Base-by-base conservation (phyloP, 441 rosid species). In the Gossypium schwendimanii region DNA sequence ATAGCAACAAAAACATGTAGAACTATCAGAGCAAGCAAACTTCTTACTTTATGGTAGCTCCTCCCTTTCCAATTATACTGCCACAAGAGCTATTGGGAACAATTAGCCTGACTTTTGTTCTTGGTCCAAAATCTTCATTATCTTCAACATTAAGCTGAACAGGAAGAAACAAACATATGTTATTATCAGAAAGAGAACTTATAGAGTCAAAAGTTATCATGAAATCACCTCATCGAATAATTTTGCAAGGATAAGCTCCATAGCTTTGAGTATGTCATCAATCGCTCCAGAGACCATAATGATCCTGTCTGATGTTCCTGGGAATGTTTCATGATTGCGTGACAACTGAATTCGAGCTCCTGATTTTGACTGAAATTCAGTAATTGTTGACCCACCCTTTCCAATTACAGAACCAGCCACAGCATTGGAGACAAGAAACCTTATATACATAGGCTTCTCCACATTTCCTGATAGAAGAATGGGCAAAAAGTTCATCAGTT, bases 381-480 rank as follows among this genome's bases (percentile, higher is more conserved):
- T 89, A 75, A 91, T 96, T 71, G 97, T 96, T 18, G 97, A 91
- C 69, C 98, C 99, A 73, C 97, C 96, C 84, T 91, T 95, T 80
- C 99, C 98, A 79, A 95, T 95, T 68, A 95, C 93, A 17, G 99
- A 93, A 76, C 99, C 99, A 75, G 99, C 99, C 10, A 93, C 92
- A 20, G 98, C 90, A 86, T 95, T 95, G 73, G 99, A 95, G 49
- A 95, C 97, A 67, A 95, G 97, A 81, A 95, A 93, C 84, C 91
- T 85, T 58, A 89, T 63, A 73, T 89, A 87, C n/a, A 97, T 88
- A 6, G 95, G 79, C 87, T 87, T 95, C 89, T 95, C 99, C 31
- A 70, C 68, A 75, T 86, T 77, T 73, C 90, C 99, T 93, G 85
- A 69, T 61, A 80, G 49, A 62, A 69, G 15, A 52, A 53, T 10